Evolutionary conservation across 257 asterid genomes (phyloP), one percentile per base, ranked within the genome.

Genomic region (Rubia yunnanensis): DNA sequence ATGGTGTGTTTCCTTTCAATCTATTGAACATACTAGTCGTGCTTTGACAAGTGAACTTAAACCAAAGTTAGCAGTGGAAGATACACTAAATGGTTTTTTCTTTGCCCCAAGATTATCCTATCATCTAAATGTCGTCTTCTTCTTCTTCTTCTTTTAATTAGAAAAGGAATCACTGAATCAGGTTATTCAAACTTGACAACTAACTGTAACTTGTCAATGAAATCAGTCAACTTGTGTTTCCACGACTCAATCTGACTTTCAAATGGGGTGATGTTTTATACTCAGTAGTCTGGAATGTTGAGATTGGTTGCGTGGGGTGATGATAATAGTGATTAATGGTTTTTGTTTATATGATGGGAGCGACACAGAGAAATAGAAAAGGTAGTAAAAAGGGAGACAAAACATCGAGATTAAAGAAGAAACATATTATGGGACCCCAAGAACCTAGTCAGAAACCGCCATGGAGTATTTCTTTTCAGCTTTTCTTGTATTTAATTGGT

Each of bases 311-410:
- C 52, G 17, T 15, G 52, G 52, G 52, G 17, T 44, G 2, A 44
- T 44, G 4, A 9, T 38, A 39, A 44, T 44, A 44, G 52, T 44
- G 52, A 44, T 44, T n/a, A 44, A 44, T 44, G 52, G 52, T 44
- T n/a, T 44, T 4, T 44, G 52, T 15, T 15, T 0, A 39, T 39
- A 39, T 39, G 48, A 39, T 39, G 48, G 48, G 5, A 7, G 52
- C 52, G 52, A 44, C 73, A 74, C 35, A 50, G 57, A 61, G 80
- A 66, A 71, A 73, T 63, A 34, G 67, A 68, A 74, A 63, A 68
- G 79, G 71, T 3, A 10, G 57, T 69, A 64, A 79, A 82, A 84
- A 76, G 83, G 35, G 67, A 23, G 84, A 81, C 83, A 83, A 17
- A 72, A 74, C 67, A 44, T 44, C 70, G 63, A 39, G 67, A 70